Evolutionary conservation across 148 eudicot genomes (phyloP).

Genomic region (Rhododendron simsii): DNA sequence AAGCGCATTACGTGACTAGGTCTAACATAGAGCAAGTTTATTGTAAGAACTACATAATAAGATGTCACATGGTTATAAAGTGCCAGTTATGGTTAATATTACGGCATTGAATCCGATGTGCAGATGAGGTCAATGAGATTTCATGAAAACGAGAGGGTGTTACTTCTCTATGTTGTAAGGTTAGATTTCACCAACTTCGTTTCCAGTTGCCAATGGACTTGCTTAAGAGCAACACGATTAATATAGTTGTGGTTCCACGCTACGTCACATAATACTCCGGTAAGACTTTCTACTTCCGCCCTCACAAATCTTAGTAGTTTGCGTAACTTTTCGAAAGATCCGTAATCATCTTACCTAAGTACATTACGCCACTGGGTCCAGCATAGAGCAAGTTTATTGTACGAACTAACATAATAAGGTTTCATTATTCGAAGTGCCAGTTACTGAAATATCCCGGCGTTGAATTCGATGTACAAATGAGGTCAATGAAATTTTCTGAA

Average conservation of each 20-base stretch:
- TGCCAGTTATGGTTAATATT: too few species aligned
- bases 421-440: neutral
- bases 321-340: neutral
- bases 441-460: neutral
- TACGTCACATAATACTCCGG: neutral
- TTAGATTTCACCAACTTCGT: neutral
- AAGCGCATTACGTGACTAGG: neutral
- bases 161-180: neutral
- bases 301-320: neutral
- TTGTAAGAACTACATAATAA: neutral
- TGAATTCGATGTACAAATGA: neutral
- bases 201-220: neutral
- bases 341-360: neutral
- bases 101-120: too few species aligned
- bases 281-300: neutral
- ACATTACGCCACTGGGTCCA: neutral
- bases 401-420: neutral
- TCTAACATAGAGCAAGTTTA: neutral
- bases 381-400: neutral
- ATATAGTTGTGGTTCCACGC: neutral
- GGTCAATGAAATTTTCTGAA: neutral
- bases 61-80: too few species aligned
- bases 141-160: neutral
- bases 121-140: neutral
- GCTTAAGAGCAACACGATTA: neutral